A percentile compares a stretch with the other conserved stretches of the same genome.
phyloP scores from a whole-genome alignment of 139 green algal species.

The Diplosphaera chodatii region DNA sequence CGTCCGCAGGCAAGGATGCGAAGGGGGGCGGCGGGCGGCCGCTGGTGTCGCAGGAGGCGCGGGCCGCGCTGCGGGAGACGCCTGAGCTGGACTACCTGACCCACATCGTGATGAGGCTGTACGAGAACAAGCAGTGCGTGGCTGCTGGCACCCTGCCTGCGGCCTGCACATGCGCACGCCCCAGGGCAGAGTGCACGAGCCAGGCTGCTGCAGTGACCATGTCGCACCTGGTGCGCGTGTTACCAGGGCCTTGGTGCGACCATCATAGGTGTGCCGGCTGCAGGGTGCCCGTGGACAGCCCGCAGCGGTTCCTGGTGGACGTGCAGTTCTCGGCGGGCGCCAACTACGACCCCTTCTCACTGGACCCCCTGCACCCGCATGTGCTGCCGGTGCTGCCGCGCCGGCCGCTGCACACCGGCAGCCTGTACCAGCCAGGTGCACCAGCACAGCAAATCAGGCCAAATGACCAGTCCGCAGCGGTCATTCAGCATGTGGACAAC shows the following conservation, averaged over 20 bases:
- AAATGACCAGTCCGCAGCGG: too few relatives aligned
- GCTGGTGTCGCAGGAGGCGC: slow-evolving; percentile 30
- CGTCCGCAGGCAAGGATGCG: not conserved
- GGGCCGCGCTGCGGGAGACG: slow-evolving; percentile 43
- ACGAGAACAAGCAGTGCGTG: slow-evolving; percentile 79
- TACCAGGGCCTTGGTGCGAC: too few relatives aligned
- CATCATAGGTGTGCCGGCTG: too few relatives aligned
- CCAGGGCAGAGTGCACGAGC: too few relatives aligned
- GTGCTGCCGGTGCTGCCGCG: slow-evolving; percentile 42
- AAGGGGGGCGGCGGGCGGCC: slow-evolving; percentile 8
- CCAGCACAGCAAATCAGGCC: too few relatives aligned
- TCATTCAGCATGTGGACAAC: too few relatives aligned
- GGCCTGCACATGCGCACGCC: too few relatives aligned
- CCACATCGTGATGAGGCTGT: slow-evolving; percentile 94
- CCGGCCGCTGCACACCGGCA: slow-evolving; percentile 29
- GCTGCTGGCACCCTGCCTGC: too few relatives aligned
- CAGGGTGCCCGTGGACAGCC: slow-evolving; percentile 50
- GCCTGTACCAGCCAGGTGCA: slow-evolving; percentile 7
- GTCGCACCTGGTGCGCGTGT: too few relatives aligned
- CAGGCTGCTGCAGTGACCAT: too few relatives aligned
- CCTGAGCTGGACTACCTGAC: slow-evolving; percentile 95
- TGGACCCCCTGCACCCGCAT: slow-evolving; percentile 40
- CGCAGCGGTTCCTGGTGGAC: slow-evolving; percentile 83
- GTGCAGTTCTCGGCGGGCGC: slow-evolving; percentile 72
- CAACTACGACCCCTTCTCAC: slow-evolving; percentile 50